Conservation (phyloP, 768 basidiomycete genomes). For the Lactifluus subvellereus region DNA sequence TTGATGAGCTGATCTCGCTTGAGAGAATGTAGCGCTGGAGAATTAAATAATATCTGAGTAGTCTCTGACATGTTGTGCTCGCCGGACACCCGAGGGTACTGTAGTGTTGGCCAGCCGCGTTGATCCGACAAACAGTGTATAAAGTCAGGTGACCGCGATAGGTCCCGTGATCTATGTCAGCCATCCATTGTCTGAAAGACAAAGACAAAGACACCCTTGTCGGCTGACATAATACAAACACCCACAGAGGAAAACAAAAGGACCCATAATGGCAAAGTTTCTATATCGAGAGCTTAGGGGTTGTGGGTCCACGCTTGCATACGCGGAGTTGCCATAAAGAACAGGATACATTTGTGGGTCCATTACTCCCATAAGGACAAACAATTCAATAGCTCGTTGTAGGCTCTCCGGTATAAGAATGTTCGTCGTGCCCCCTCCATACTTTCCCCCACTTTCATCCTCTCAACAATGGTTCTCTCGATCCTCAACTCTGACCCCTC, state of each 20-base stretch:
- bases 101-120: neutral
- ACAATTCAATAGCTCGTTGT: neutral
- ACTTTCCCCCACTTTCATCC: neutral
- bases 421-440: neutral
- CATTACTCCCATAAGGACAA: conserved; percentile 3
- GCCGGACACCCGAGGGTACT: too few relatives aligned
- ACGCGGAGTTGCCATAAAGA: conserved; percentile 1
- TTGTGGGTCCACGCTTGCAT: conserved; percentile 11
- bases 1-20: conserved; percentile 82
- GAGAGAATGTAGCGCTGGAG: conserved; percentile 74
- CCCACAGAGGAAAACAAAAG: neutral
- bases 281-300: neutral
- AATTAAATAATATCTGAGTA: conserved; percentile 78
- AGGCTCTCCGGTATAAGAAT: conserved; percentile 6
- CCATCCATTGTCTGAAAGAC: too few relatives aligned
- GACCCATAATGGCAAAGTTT: conserved; percentile 9
- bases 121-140: neutral
- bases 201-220: neutral
- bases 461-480: conserved; percentile 15
- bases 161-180: neutral
- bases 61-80: conserved; percentile 53
- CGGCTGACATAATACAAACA: neutral
- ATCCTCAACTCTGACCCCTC: conserved; percentile 10
- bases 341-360: neutral
- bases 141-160: conserved; percentile 13